Base-by-base conservation (phyloP, 805 yeast species). In the Starmerella stigmatis region DNA sequence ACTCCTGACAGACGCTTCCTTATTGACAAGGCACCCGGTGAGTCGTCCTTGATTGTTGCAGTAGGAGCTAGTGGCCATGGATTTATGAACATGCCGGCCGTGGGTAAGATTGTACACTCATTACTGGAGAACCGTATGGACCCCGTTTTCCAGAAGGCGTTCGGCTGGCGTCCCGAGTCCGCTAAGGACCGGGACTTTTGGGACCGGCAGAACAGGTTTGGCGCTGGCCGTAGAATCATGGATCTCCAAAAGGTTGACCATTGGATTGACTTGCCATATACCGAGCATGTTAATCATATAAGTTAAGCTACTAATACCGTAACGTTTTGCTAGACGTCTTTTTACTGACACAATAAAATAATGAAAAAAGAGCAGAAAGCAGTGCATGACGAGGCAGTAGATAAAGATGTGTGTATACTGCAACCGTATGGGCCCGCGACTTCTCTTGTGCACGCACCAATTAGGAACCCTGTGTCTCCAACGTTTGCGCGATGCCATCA, bases 401-500 rank as follows among this genome's bases (percentile, higher is more conserved):
- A n/a, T n/a, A n/a, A n/a, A n/a, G n/a, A n/a, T n/a, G n/a, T n/a
- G n/a, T n/a, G n/a, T n/a, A n/a, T n/a, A n/a, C n/a, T n/a, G n/a
- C n/a, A n/a, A n/a, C n/a, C n/a, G n/a, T n/a, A n/a, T n/a, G n/a
- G n/a, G n/a, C n/a, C n/a, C n/a, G n/a, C n/a, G n/a, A n/a, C n/a
- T n/a, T n/a, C n/a, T n/a, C n/a, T 21, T 33, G 13, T 26, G 11
- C 15, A 16, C 2, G 19, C 15, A 15, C 17, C 6, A 4, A 36
- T 38, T 38, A 25, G 12, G 22, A 17, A 20, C 31, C 20, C 16
- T 43, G 42, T 10, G 52, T 49, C 13, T 50, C 52, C 25, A 50
- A 49, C 35, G 73, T 72, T 46, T 64, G 62, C 41, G 67, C 86
- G 34, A 89, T 82, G 17, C 89, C 96, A 53, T 83, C 89, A 41